Conservation (phyloP, 306 rosid species). For the Rosa rugosa region DNA sequence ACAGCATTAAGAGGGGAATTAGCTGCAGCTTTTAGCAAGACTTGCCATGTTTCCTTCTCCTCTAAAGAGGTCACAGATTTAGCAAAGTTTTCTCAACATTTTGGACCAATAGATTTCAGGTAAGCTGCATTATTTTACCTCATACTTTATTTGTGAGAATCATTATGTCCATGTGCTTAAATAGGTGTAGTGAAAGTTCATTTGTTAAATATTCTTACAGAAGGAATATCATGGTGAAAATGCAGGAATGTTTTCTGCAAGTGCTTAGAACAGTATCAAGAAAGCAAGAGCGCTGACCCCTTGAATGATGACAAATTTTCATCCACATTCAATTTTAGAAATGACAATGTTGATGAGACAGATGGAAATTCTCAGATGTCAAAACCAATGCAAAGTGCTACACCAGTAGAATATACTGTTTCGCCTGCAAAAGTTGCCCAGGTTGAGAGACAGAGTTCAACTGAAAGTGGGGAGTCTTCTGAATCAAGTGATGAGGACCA, state of each 20-base stretch:
- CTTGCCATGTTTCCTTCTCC: conserved; percentile 45
- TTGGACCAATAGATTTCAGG: conserved; percentile 72
- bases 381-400: conserved; percentile 38
- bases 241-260: conserved; percentile 62
- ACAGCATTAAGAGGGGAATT: conserved; percentile 65
- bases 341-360: conserved; percentile 33
- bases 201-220: conserved; percentile 19
- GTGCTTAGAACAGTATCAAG: conserved; percentile 48
- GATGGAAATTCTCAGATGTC: conserved; percentile 37
- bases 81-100: conserved; percentile 47
- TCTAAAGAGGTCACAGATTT: conserved; percentile 44
- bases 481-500: conserved; percentile 68
- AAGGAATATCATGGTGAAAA: conserved; percentile 12
- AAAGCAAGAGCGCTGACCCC: conserved; percentile 31
- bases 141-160: neutral
- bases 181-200: conserved; percentile 11
- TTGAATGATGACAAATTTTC: conserved; percentile 39
- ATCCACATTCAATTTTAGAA: conserved; percentile 24
- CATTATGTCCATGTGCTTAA: neutral
- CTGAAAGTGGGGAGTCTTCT: conserved; percentile 74
- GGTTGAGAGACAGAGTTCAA: conserved; percentile 69
- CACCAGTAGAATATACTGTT: conserved; percentile 78
- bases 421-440: conserved; percentile 92
- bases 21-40: conserved; percentile 47
- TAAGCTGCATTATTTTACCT: conserved; percentile 37